Evolutionary conservation across 2,329 filamentous ascomycete genomes (phyloP), one percentile per base, ranked within the genome.

Genomic region (Pseudohalonectria lignicola): DNA sequence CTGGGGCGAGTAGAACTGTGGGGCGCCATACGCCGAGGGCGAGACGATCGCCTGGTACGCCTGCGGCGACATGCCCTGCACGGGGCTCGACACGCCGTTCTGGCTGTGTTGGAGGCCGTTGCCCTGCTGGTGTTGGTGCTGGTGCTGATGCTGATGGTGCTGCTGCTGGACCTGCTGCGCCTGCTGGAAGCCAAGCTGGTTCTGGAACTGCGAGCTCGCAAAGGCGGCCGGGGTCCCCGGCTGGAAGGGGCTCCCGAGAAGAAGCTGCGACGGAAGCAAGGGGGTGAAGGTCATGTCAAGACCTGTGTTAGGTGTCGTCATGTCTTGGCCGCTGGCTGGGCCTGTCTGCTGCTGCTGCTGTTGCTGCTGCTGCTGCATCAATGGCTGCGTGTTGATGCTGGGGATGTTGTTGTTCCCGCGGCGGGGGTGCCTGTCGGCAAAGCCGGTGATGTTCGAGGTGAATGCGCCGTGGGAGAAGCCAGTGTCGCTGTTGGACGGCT

Each of bases 241-340:
- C 63, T 96, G 92, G 64, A 96, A 96, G 15, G 92, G 92, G 61
- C 87, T 95, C 34, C 92, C 92, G 36, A 96, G 81, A 19, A 98
- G 77, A 50, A 98, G 71, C 63, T 95, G 86, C 25, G 90, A 96
- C 26, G 92, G 92, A 28, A 98, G 76, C 47, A 98, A 74, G 47
- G 92, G 90, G 10, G 92, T 95, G 62, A 95, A 96, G 64, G 96
- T 92, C 90, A 96, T 95, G 55, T 96, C 92, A 55, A 87, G 94
- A 31, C 76, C 86, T 37, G 86, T 90, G 31, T 84, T 87, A 13
- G 92, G 88, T 18, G 84, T 90, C 48, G 82, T 71, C 76, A 94
- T 77, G 47, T 94, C 87, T 51, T 72, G 74, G 42, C 64, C 67
- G 56, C 71, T 76, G 52, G 74, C 71, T 37, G 61, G 60, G 20